Evolutionary conservation across 805 yeast species (phyloP).

Genomic region (Wickerhamiella cacticola): DNA sequence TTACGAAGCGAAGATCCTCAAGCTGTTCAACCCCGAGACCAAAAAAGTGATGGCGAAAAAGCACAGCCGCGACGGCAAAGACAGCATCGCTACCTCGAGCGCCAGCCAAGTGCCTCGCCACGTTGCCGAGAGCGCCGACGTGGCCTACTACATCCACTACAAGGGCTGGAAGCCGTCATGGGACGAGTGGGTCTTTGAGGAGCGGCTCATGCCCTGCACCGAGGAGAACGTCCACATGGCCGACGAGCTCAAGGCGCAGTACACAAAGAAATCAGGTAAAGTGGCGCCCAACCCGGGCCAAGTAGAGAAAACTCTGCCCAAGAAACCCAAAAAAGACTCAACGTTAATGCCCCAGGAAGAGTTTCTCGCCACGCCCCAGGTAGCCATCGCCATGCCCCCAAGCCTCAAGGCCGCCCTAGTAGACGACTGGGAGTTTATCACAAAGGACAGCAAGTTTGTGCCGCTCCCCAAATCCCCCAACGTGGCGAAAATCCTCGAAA

Average conservation of each 20-base stretch:
- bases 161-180: constrained; percentile 92
- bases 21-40: constrained; percentile 41
- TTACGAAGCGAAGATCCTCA: constrained; percentile 74
- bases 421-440: constrained; percentile 87
- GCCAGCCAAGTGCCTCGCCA: constrained; percentile 18
- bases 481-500: constrained; percentile 42
- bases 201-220: constrained; percentile 54
- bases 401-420: constrained; percentile 59
- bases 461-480: constrained; percentile 48
- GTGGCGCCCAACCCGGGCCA: constrained; percentile 14
- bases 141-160: constrained; percentile 66
- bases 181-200: constrained; percentile 88
- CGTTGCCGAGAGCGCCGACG: constrained; percentile 31
- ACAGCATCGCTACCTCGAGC: neutral
- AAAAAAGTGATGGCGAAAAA: constrained; percentile 9
- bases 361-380: constrained; percentile 34
- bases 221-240: constrained; percentile 57
- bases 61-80: constrained; percentile 18
- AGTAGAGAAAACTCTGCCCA: neutral
- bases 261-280: constrained; percentile 13
- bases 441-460: constrained; percentile 64
- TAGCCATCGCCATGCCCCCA: constrained; percentile 49
- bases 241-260: constrained; percentile 35
- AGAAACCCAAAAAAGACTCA: constrained; percentile 13
- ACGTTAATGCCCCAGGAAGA: constrained; percentile 29